Percentiles rank a stretch among this genome's conserved stretches.
These are phyloP conservation scores for Phytophthora colocasiae DNA, from an alignment of 352 stramenopile species.

Conservation along the genomic window DNA sequence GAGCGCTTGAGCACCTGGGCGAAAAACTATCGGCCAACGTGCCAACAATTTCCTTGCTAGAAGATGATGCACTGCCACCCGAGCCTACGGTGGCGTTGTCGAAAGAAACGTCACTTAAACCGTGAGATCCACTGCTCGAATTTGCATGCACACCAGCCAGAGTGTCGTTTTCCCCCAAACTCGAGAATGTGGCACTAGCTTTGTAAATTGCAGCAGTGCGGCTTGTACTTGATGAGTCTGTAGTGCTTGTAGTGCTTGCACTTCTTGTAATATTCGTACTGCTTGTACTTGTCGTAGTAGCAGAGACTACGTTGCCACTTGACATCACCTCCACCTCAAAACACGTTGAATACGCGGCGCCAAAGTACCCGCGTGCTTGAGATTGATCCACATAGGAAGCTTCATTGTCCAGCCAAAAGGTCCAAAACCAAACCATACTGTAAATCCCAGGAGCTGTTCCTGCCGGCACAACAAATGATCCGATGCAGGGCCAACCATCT, in stretches of 20 bases:
- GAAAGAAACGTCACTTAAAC: slow-evolving; percentile 7
- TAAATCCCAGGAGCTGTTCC: slow-evolving; percentile 58
- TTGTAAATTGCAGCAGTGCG: slow-evolving; percentile 4
- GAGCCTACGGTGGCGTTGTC: slow-evolving; percentile 6
- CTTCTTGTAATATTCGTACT: too few relatives aligned
- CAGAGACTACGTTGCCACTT: slow-evolving; percentile 2
- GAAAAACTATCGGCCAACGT: slow-evolving; percentile 11
- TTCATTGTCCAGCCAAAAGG: slow-evolving; percentile 64
- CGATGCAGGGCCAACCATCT: slow-evolving; percentile 67
- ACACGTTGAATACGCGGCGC: slow-evolving; percentile 68
- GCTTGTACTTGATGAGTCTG: too few relatives aligned
- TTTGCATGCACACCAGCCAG: slow-evolving; percentile 21
- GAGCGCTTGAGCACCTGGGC: background rate
- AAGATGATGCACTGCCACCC: background rate
- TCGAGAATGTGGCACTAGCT: slow-evolving; percentile 18
- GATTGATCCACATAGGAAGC: slow-evolving; percentile 53
- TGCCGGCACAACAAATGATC: slow-evolving; percentile 52
- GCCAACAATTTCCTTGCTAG: slow-evolving; percentile 14
- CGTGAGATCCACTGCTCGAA: slow-evolving; percentile 10
- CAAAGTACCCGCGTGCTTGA: slow-evolving; percentile 64
- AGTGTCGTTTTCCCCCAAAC: slow-evolving; percentile 7
- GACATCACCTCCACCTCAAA: slow-evolving; percentile 61
- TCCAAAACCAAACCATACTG: slow-evolving; percentile 79
- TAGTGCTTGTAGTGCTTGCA: too few relatives aligned
- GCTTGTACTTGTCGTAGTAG: background rate